Percentiles rank a stretch among this genome's conserved stretches.
phyloP scores from a whole-genome alignment of 2,329 filamentous ascomycete species.

The Calonectria fujianensis region DNA sequence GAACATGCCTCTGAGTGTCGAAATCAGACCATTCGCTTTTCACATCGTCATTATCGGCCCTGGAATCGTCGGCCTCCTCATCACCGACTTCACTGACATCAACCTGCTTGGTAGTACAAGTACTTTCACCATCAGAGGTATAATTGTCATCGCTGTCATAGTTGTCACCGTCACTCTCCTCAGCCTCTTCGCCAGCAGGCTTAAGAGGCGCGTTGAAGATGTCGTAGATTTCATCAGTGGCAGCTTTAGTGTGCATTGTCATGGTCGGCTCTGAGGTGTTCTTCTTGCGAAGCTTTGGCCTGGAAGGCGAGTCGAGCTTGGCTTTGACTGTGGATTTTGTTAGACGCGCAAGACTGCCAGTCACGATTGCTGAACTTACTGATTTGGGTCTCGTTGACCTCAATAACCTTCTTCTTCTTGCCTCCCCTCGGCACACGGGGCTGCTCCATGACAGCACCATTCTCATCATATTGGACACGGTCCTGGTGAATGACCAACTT shows the following conservation, averaged over 20 bases:
- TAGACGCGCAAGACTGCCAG: slow-evolving; percentile 46
- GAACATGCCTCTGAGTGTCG: slow-evolving; percentile 82
- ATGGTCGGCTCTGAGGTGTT: slow-evolving; percentile 90
- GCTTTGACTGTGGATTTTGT: slow-evolving; percentile 82
- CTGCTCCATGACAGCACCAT: slow-evolving; percentile 70
- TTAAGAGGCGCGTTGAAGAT: slow-evolving; percentile 90
- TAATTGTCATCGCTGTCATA: slow-evolving; percentile 86
- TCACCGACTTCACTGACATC: slow-evolving; percentile 68
- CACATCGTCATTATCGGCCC: slow-evolving; percentile 67
- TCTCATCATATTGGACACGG: slow-evolving; percentile 73
- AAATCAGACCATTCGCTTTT: slow-evolving; percentile 93
- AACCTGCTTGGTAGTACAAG: slow-evolving; percentile 83
- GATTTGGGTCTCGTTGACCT: slow-evolving; percentile 94
- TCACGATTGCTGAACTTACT: slow-evolving; percentile 72
- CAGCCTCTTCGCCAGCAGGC: slow-evolving; percentile 54
- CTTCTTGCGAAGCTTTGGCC: slow-evolving; percentile 89
- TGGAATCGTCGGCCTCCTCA: slow-evolving; percentile 67
- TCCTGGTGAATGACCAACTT: slow-evolving; percentile 56
- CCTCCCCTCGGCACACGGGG: slow-evolving; percentile 67
- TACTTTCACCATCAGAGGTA: slow-evolving; percentile 90
- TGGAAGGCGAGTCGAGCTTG: slow-evolving; percentile 91
- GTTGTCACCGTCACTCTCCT: slow-evolving; percentile 76
- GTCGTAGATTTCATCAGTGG: slow-evolving; percentile 97
- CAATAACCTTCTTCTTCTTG: slow-evolving; percentile 86
- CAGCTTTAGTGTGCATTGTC: slow-evolving; percentile 96